phyloP scores from a whole-genome alignment of 805 yeast species.

The Kuraishia floccosa region DNA sequence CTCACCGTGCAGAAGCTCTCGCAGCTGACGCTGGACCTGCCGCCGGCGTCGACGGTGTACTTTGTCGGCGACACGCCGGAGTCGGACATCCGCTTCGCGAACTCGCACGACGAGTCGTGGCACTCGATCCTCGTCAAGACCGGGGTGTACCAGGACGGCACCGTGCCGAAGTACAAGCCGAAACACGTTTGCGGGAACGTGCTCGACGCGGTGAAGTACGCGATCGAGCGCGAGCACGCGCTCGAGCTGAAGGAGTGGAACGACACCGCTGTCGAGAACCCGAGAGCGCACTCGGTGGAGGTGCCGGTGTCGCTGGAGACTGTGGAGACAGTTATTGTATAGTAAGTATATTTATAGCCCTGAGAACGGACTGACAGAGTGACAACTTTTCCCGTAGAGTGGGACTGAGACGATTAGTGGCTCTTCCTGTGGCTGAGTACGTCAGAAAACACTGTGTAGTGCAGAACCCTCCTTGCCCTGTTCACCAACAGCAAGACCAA shows the following conservation, averaged over 20 bases:
- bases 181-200: slow-evolving; percentile 65
- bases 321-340: too few relatives aligned
- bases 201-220: slow-evolving; percentile 72
- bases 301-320: slow-evolving; percentile 37
- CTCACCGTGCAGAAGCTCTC: slow-evolving; percentile 32
- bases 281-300: slow-evolving; percentile 25
- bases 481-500: slow-evolving; percentile 2
- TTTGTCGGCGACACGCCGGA: slow-evolving; percentile 90
- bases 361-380: too few relatives aligned
- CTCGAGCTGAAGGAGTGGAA: slow-evolving; percentile 72
- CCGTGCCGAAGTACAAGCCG: slow-evolving; percentile 70
- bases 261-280: slow-evolving; percentile 18
- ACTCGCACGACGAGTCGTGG: slow-evolving; percentile 80
- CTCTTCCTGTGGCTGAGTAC: too few relatives aligned
- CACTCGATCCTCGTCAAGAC: slow-evolving; percentile 76
- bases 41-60: slow-evolving; percentile 79
- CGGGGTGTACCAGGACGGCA: slow-evolving; percentile 77
- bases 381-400: too few relatives aligned
- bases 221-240: slow-evolving; percentile 71
- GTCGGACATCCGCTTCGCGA: slow-evolving; percentile 79
- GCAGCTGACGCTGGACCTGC: slow-evolving; percentile 42
- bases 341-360: too few relatives aligned
- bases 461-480: too few relatives aligned
- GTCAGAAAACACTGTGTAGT: too few relatives aligned
- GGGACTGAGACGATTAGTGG: too few relatives aligned